Evolutionary conservation across 331 rosid species (phyloP), one percentile per base, ranked within the genome.

Genomic region (Pyrus hybrid): DNA sequence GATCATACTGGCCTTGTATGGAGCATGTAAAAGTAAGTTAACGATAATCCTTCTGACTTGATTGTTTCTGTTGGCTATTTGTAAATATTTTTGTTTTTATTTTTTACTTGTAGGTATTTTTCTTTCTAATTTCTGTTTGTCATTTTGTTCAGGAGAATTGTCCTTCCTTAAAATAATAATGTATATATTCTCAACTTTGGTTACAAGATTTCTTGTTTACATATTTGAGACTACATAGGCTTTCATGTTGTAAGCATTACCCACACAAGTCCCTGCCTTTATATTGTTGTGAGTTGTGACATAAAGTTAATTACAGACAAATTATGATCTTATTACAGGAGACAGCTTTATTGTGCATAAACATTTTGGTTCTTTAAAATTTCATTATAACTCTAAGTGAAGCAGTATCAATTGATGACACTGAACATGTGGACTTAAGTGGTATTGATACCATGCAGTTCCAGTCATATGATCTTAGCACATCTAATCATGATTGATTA

Each of bases 21-120:
- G 96, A 86, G 98, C 93, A 63, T 91, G 90, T 45, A 79, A 74
- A 75, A 76, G 97, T 90, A 93, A 81, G 77, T 77, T 68, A 49
- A 82, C 58, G 29, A 57, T 63, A 66, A 33, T 51, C n/a, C 45
- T 58, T 16, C n/a, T 3, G 41, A 26, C 25, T 22, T 29, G 28
- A 53, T n/a, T 70, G 4, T 30, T 53, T 53, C 51, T n/a, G 4
- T 56, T 17, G 23, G 32, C 51, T 47, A 43, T 58, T 74, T 76
- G 41, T 14, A 68, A 4, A 51, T 25, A 51, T n/a, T 53, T 49
- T 68, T 14, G 3, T 16, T 17, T 16, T 53, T 53, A 18, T 18
- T 17, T 16, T 51, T 17, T 37, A 35, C 43, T 35, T 3, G 4
- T 37, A 1, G 13, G 33, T 2, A 29, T 76, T 17, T 26, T 57